Evolutionary conservation across 2,329 filamentous ascomycete genomes (phyloP).

Genomic region (Trichoderma harzianum): DNA sequence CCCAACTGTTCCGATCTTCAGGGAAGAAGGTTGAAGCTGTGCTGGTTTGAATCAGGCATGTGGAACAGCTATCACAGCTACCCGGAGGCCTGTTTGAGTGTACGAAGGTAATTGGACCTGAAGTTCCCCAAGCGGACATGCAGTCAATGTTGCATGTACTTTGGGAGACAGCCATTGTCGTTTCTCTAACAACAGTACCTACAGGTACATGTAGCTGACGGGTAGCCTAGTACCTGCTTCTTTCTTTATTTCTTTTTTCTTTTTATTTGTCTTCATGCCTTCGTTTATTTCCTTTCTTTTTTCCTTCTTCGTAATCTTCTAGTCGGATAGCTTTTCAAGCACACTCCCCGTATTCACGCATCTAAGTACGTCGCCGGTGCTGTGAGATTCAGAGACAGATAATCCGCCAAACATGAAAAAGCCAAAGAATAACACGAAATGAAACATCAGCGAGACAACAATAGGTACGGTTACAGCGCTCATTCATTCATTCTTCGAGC

Average conservation of each 20-base stretch:
- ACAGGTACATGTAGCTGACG: too few relatives aligned
- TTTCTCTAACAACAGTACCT: neutral
- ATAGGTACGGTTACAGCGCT: neutral
- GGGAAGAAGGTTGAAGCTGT: neutral
- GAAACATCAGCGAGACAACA: neutral
- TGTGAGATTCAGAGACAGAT: neutral
- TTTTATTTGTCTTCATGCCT: neutral
- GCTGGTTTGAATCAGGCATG: neutral
- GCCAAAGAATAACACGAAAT: neutral
- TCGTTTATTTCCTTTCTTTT: neutral
- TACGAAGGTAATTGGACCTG: neutral
- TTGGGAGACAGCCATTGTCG: neutral
- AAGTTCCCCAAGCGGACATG: neutral
- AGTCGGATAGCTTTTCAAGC: neutral
- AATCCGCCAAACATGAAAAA: neutral
- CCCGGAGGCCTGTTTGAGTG: neutral
- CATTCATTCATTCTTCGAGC: neutral
- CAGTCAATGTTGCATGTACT: neutral
- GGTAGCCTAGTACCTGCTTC: neutral
- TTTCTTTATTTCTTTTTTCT: neutral
- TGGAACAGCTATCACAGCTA: neutral
- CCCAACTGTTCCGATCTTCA: constrained; percentile 8
- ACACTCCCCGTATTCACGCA: neutral
- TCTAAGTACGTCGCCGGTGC: neutral
- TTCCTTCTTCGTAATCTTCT: neutral